These are phyloP conservation scores for Eucalyptus sideroxylon DNA, from an alignment of 345 rosid genomes.

Conservation along the genomic window DNA sequence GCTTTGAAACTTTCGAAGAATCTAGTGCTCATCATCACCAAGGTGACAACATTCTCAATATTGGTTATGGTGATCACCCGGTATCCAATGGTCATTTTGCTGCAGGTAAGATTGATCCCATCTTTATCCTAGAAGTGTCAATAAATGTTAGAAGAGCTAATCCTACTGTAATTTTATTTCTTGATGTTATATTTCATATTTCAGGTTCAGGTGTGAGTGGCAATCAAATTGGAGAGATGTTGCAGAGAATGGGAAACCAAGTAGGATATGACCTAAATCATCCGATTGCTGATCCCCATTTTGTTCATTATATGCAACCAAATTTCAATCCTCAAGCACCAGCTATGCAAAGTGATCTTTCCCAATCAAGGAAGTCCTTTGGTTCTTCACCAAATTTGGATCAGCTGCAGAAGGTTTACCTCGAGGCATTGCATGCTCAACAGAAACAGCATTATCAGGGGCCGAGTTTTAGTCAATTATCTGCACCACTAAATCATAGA, in stretches of 20 bases:
- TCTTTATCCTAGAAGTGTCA: background rate
- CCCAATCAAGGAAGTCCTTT: slow-evolving; percentile 24
- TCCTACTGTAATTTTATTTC: background rate
- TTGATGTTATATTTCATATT: background rate
- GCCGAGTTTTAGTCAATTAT: slow-evolving; percentile 20
- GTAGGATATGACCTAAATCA: slow-evolving; percentile 31
- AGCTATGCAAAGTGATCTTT: slow-evolving; percentile 24
- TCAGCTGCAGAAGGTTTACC: slow-evolving; percentile 39
- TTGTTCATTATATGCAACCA: slow-evolving; percentile 36
- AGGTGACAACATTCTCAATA: slow-evolving; percentile 24
- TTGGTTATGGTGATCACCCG: slow-evolving; percentile 17
- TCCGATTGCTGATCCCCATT: slow-evolving; percentile 36
- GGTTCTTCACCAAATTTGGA: slow-evolving; percentile 28
- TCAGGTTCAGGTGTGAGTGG: slow-evolving; percentile 35
- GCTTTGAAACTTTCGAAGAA: slow-evolving; percentile 37
- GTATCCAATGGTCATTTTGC: slow-evolving; percentile 27
- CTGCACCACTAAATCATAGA: slow-evolving; percentile 34
- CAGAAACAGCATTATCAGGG: slow-evolving; percentile 53
- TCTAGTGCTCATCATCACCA: slow-evolving; percentile 19
- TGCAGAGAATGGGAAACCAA: slow-evolving; percentile 32
- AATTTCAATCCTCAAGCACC: slow-evolving; percentile 19
- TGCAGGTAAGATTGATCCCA: slow-evolving; percentile 31
- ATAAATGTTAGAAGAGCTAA: background rate
- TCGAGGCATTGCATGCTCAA: slow-evolving; percentile 57
- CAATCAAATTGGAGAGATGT: slow-evolving; percentile 20